Base-by-base conservation (phyloP, 805 yeast species). In the Cyberlindnera nakhonratchasimensis region DNA sequence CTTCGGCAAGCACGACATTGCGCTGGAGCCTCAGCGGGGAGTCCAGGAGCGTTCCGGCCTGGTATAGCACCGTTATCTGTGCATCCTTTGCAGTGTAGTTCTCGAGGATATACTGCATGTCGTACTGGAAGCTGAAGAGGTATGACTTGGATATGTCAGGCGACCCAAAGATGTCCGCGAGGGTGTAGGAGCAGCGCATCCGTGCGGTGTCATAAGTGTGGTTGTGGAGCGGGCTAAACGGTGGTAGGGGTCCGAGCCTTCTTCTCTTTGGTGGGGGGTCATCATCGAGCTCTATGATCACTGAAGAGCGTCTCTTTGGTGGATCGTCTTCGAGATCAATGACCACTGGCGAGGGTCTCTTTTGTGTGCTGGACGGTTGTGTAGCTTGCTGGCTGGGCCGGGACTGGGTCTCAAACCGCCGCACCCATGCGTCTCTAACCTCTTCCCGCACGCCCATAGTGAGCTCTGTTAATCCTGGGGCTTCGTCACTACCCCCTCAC, bases 81-180 rank as follows among this genome's bases (percentile, higher is more conserved):
- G 36, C 45, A 23, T 28, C 26, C 5, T 7, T 34, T n/a, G 29
- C 33, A 14, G 8, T 58, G 51, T 2, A 76, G 51, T 33, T 64
- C 61, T 25, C 65, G 4, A 46, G 29, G 10, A 49, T 33, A 31
- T 25, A 45, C 6, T 32, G 67, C 36, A 75, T 48, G 6, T 75
- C 72, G 13, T 67, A 69, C 34, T 64, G 71, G 51, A 65, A 78
- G 48, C 77, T 75, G 59, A 77, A 77, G 26, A 77, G 69, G 43
- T 63, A 67, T 0, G 75, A 63, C 35, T 60, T 62, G 8, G 34
- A 34, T 16, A 77, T 47, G 8, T 64, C 62, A 5, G 49, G 33
- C 0, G 63, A 57, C 5, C 71, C 68, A 9, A 67, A 42, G 2
- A 67, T 57, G n/a, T 62, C 63, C 1, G 48, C 35, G 23, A 65